Base-by-base conservation (phyloP, 345 rosid genomes). In the Salix viminalis region DNA sequence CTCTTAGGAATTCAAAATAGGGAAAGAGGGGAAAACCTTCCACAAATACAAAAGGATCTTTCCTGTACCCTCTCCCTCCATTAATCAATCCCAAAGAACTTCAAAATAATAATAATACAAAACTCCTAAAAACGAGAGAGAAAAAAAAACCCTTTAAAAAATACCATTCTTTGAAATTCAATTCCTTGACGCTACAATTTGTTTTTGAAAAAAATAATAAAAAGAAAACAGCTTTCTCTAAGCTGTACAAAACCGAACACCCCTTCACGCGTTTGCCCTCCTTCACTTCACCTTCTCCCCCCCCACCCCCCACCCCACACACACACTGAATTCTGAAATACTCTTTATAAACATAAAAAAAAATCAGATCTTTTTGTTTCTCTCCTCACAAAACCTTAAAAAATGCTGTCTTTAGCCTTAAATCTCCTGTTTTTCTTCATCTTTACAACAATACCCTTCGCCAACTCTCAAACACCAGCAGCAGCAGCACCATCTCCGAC, bases 401-500 rank as follows among this genome's bases (percentile, higher is more conserved):
- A 32, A 15, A 14, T 30, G 66, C 85, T 87, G 89, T 79, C 75
- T 75, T 68, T 66, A 18, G 32, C 76, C 62, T 73, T 41, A 14
- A 75, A 69, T 18, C 41, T 81, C 78, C 65, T 74, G 50, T 46
- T 69, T 15, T 75, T 32, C 0, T 5, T 71, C 28, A 24, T 81
- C 14, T 10, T 76, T 60, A 9, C 79, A 16, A 2, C 82, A 24
- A 11, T 86, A 4, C 83, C 86, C 69, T 73, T 84, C 42, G 37
- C 87, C 28, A 62, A 81, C 67, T 81, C 91, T 41, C 96, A 94
- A 56, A 21, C 89, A n/a, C 32, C 44, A 11, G 32, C 69, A 7
- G 44, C 75, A 2, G 77, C 32, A 5, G 89, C 97, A 0, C 86
- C 88, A 13, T 52, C 97, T 0, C 86, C 91, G 5, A 87, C 90